Percentiles rank a stretch among this genome's conserved stretches.
These are phyloP conservation scores for Mycena latifolia DNA, from an alignment of 768 basidiomycete genomes.

Conservation along the genomic window DNA sequence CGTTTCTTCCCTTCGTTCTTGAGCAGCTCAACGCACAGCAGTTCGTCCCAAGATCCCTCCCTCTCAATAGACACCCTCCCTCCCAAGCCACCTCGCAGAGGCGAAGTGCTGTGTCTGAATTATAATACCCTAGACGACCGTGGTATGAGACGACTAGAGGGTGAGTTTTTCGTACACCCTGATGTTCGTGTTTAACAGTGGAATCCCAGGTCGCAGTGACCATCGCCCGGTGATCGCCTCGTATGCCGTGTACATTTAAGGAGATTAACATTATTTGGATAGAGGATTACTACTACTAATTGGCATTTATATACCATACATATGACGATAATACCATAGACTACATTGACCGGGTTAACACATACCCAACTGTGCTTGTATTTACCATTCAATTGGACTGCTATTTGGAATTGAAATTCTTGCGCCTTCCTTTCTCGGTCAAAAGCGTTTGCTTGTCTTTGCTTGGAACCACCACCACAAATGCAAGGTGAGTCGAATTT, in stretches of 20 bases:
- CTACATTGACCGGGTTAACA: background rate
- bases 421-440: conserved; percentile 4
- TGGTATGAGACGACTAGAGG: conserved; percentile 77
- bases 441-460: conserved; percentile 21
- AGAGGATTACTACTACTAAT: conserved; percentile 19
- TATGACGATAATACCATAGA: conserved; percentile 9
- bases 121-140: conserved; percentile 84
- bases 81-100: conserved; percentile 57
- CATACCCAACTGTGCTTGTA: background rate
- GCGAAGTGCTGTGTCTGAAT: conserved; percentile 78
- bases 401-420: no score
- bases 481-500: conserved; percentile 23
- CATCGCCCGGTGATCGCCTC: conserved; percentile 89
- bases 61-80: conserved; percentile 31
- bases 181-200: background rate
- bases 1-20: conserved; percentile 59
- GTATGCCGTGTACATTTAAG: conserved; percentile 76
- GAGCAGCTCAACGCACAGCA: conserved; percentile 42
- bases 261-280: conserved; percentile 13
- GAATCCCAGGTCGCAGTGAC: conserved; percentile 72
- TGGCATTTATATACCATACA: conserved; percentile 1
- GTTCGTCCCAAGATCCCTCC: conserved; percentile 43
- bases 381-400: no score
- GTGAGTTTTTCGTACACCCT: background rate
- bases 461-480: background rate